Conservation (phyloP, 208 protist species). For the Acanthamoeba castellanii region DNA sequence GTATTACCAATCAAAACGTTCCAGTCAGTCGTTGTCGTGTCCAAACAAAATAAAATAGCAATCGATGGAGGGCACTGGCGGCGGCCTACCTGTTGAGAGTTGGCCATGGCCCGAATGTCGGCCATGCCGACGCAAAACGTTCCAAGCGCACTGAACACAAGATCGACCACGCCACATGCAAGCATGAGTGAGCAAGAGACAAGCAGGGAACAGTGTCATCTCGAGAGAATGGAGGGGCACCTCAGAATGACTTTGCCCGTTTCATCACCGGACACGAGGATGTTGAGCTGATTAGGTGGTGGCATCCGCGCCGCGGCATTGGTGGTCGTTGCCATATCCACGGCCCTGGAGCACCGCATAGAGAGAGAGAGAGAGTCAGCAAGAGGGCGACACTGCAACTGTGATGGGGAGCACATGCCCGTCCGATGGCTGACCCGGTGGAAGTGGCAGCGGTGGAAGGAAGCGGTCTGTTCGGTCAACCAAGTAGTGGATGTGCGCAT, state of each 20-base stretch:
- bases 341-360: neutral
- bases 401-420: neutral
- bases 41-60: neutral
- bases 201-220: neutral
- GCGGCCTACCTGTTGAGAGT: constrained; percentile 18
- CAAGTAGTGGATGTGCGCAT: constrained; percentile 9
- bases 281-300: constrained; percentile 16
- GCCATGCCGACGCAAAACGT: constrained; percentile 55
- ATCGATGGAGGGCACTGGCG: too few relatives aligned
- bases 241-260: constrained; percentile 45
- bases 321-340: constrained; percentile 1
- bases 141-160: neutral
- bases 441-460: constrained; percentile 1
- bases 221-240: neutral
- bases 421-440: neutral
- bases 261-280: constrained; percentile 42
- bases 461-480: neutral
- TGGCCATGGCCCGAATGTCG: constrained; percentile 27
- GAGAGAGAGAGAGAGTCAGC: neutral
- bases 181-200: neutral
- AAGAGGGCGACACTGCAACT: neutral
- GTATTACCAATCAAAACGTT: neutral
- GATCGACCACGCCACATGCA: neutral
- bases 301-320: constrained; percentile 50
- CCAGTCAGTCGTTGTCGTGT: neutral